These are phyloP conservation scores for Cystobasidium onofrii DNA, from an alignment of 768 basidiomycete genomes.

Conservation along the genomic window DNA sequence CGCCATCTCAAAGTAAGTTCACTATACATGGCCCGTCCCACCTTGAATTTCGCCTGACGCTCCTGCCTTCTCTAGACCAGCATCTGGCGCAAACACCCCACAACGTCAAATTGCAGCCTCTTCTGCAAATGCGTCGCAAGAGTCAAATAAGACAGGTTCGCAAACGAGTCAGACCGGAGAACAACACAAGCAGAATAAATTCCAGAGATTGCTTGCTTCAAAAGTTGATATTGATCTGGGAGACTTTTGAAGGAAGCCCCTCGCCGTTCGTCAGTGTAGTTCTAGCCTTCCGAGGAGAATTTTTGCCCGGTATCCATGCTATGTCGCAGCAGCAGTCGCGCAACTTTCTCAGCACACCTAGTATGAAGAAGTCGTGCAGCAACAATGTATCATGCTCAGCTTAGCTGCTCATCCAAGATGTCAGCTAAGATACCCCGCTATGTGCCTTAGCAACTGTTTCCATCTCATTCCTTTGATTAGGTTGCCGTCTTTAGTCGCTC, in stretches of 20 bases:
- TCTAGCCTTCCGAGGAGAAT: too few relatives aligned
- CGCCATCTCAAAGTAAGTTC: background rate
- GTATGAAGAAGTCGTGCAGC: background rate
- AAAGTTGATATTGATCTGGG: conserved; percentile 27
- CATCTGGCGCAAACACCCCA: conserved; percentile 18
- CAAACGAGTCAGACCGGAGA: background rate
- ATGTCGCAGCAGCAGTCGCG: too few relatives aligned
- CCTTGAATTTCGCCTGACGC: background rate
- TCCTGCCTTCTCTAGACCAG: background rate
- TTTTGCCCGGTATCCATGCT: too few relatives aligned
- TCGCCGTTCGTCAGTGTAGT: too few relatives aligned
- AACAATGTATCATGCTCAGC: background rate
- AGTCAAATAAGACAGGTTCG: background rate
- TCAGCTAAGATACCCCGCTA: background rate
- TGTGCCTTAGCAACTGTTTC: too few relatives aligned
- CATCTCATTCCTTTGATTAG: too few relatives aligned
- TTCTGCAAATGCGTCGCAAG: background rate
- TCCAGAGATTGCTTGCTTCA: conserved; percentile 17
- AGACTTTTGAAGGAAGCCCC: background rate
- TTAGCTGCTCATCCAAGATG: too few relatives aligned
- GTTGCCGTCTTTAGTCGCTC: too few relatives aligned
- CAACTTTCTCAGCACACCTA: too few relatives aligned
- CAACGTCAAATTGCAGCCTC: background rate
- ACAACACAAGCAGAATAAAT: background rate
- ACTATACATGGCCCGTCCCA: background rate